A percentile compares a stretch with the other conserved stretches of the same genome.
These are phyloP conservation scores for Penicillium concentricum DNA, from an alignment of 2,329 filamentous ascomycete species.

Conservation along the genomic window DNA sequence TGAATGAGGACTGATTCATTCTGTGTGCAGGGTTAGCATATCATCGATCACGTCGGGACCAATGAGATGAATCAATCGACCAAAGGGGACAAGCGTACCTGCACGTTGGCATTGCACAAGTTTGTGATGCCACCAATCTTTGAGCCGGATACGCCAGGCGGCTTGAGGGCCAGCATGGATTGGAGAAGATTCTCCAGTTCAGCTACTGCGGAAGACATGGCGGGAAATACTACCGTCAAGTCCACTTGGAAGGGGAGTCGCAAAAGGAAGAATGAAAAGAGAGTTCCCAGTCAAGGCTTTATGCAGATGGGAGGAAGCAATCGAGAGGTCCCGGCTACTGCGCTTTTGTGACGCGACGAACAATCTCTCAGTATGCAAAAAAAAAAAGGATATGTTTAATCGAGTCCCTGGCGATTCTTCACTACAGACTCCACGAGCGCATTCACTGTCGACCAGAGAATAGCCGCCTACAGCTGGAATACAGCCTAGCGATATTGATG, in stretches of 20 bases:
- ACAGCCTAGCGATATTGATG: conserved; percentile 37
- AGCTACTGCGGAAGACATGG: conserved; percentile 79
- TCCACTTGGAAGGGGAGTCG: not conserved
- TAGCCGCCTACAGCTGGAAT: conserved; percentile 41
- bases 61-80: not conserved
- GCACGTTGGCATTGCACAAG: conserved; percentile 83
- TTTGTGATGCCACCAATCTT: conserved; percentile 85
- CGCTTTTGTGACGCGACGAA: not conserved
- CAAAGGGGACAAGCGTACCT: conserved; percentile 59
- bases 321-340: conserved; percentile 13
- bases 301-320: conserved; percentile 8
- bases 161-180: conserved; percentile 86
- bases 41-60: not conserved
- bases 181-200: conserved; percentile 88
- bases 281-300: not conserved
- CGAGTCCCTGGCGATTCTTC: conserved; percentile 30
- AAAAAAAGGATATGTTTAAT: conserved; percentile 25
- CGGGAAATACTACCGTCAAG: conserved; percentile 20
- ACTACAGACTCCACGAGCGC: conserved; percentile 40
- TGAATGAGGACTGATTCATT: conserved; percentile 93
- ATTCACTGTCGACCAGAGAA: conserved; percentile 32
- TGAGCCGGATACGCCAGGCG: conserved; percentile 89
- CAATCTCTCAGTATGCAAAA: conserved; percentile 9
- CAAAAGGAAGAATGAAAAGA: not conserved
- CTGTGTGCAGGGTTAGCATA: conserved; percentile 51